Evolutionary conservation across 139 green algal genomes (phyloP).

Genomic region (Picochlorum sp.): DNA sequence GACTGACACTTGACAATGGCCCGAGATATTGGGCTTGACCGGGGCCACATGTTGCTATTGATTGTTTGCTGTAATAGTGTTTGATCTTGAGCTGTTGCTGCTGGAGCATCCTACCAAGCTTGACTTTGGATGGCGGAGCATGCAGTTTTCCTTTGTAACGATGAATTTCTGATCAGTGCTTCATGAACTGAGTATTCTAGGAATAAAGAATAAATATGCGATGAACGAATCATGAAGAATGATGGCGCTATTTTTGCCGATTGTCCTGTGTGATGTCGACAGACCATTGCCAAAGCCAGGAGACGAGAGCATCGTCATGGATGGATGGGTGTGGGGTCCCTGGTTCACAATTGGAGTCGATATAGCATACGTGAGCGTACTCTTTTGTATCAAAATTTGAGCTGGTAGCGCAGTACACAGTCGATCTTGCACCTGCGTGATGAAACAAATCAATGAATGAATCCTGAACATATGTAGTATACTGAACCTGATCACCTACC

Average conservation of each 20-base stretch:
- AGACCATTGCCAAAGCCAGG: constrained; percentile 66
- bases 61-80: too few relatives aligned
- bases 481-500: constrained; percentile 21
- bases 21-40: too few relatives aligned
- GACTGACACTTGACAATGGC: too few relatives aligned
- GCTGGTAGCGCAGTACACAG: constrained; percentile 45
- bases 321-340: constrained; percentile 18
- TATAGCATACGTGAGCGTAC: constrained; percentile 38
- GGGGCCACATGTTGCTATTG: too few relatives aligned
- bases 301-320: constrained; percentile 24
- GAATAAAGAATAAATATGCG: background rate
- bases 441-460: background rate
- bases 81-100: too few relatives aligned
- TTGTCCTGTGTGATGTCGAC: background rate
- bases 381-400: constrained; percentile 17
- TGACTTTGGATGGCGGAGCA: too few relatives aligned
- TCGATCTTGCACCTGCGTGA: constrained; percentile 30
- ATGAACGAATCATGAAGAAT: too few relatives aligned
- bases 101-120: too few relatives aligned
- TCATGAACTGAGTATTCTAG: background rate
- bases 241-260: too few relatives aligned
- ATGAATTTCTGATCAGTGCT: too few relatives aligned
- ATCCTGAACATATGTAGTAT: constrained; percentile 5
- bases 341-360: constrained; percentile 42
- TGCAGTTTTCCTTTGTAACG: too few relatives aligned